A percentile compares a stretch with the other conserved stretches of the same genome.
Evolutionary conservation across 1,284 basidiomycete genomes (phyloP).

Genomic region (Calocybe gambosa): DNA sequence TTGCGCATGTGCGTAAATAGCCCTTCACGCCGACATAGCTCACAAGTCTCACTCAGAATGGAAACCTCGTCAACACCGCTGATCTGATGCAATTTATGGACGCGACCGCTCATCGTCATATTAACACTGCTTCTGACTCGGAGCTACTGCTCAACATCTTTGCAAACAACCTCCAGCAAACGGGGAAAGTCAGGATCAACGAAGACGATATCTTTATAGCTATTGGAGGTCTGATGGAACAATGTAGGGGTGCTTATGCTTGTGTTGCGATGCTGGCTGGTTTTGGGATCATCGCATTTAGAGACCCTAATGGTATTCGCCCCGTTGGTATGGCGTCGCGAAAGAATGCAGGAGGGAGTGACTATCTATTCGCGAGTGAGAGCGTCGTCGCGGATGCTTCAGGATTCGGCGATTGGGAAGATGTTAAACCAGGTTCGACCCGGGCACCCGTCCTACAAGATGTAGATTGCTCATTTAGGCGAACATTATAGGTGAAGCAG

Average conservation of each 20-base stretch:
- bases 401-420: slow-evolving; percentile 89
- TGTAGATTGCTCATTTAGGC: slow-evolving; percentile 6
- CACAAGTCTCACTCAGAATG: slow-evolving; percentile 65
- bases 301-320: slow-evolving; percentile 98
- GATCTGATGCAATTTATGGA: slow-evolving; percentile 90
- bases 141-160: slow-evolving; percentile 97
- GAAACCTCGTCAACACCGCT: slow-evolving; percentile 94
- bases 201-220: slow-evolving; percentile 99
- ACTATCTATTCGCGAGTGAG: slow-evolving; percentile 93
- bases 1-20: slow-evolving; percentile 78
- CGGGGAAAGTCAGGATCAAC: slow-evolving; percentile 99
- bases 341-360: slow-evolving; percentile 51
- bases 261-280: slow-evolving; percentile 98
- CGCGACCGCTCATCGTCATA: slow-evolving; percentile 94
- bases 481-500: slow-evolving; percentile 68
- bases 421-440: slow-evolving; percentile 87
- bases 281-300: slow-evolving; percentile 97
- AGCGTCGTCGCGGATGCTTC: slow-evolving; percentile 94
- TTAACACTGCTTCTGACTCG: slow-evolving; percentile 98
- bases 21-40: neutral
- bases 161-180: slow-evolving; percentile 96
- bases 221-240: slow-evolving; percentile 83
- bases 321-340: slow-evolving; percentile 83
- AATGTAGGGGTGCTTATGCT: slow-evolving; percentile 91
- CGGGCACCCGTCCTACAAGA: slow-evolving; percentile 17